These are phyloP conservation scores for Rhodotorula sp. DNA, from an alignment of 1,284 basidiomycete genomes.

Conservation along the genomic window DNA sequence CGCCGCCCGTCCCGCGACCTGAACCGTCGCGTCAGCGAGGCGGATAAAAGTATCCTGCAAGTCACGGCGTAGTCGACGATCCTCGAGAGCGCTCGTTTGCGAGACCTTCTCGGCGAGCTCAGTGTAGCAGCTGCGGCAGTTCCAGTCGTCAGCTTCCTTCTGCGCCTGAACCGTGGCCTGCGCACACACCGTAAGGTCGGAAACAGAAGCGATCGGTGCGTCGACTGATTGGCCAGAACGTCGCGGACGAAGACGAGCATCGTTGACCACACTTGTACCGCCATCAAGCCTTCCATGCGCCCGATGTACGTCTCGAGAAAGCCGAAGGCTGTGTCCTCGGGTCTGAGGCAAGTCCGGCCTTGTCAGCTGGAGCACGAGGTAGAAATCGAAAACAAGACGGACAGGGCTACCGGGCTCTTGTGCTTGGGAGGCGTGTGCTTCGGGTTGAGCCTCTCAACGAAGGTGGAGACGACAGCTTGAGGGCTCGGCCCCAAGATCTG, in stretches of 20 bases:
- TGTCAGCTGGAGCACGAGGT: not conserved
- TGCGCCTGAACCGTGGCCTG: not conserved
- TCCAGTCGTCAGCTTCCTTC: no score
- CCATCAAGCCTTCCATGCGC: conserved; percentile 80
- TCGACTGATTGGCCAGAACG: conserved; percentile 60
- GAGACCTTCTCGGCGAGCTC: conserved; percentile 78
- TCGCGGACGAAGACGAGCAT: conserved; percentile 76
- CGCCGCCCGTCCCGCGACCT: conserved; percentile 67
- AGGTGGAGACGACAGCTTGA: conserved; percentile 82
- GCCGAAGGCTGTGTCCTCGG: conserved; percentile 57
- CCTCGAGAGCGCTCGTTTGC: conserved; percentile 84
- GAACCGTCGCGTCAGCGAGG: conserved; percentile 75
- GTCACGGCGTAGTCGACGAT: conserved; percentile 81
- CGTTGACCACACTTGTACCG: conserved; percentile 84
- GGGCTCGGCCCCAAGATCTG: conserved; percentile 80
- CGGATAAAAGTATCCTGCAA: conserved; percentile 84
- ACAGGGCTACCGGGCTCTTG: conserved; percentile 17
- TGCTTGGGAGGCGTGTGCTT: conserved; percentile 38
- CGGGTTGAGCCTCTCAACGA: conserved; percentile 64
- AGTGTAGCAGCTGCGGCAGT: conserved; percentile 64
- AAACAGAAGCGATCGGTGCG: conserved; percentile 69
- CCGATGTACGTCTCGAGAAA: conserved; percentile 87
- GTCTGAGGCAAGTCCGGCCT: not conserved
- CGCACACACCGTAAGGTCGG: conserved; percentile 65
- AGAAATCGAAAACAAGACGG: not conserved